Evolutionary conservation across 2,329 filamentous ascomycete species (phyloP).

Genomic region (Nannizziopsis barbatae): DNA sequence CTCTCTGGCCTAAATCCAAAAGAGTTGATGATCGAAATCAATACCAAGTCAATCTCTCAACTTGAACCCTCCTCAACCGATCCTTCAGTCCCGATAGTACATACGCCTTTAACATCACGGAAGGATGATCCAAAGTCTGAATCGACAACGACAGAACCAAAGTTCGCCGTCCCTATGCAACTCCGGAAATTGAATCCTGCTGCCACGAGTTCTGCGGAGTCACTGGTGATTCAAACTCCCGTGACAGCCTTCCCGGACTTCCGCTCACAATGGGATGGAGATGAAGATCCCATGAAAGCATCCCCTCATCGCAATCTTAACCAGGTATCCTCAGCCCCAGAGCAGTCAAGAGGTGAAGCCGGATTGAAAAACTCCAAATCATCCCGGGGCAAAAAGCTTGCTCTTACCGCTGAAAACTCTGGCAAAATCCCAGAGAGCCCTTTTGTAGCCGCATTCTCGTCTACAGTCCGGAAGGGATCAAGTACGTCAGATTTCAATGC

Average conservation of each 20-base stretch:
- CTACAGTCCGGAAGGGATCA: conserved; percentile 9
- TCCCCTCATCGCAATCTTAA: conserved; percentile 22
- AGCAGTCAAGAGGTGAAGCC: conserved; percentile 52
- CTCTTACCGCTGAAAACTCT: conserved; percentile 1
- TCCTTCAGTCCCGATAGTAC: conserved; percentile 19
- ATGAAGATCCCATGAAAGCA: conserved; percentile 23
- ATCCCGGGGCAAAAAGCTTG: neutral
- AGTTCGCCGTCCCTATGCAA: conserved; percentile 17
- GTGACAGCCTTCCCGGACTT: conserved; percentile 35
- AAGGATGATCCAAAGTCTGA: conserved; percentile 21
- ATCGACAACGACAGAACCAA: conserved; percentile 18
- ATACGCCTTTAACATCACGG: conserved; percentile 22
- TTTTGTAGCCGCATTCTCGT: conserved; percentile 4
- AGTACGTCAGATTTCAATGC: conserved; percentile 5
- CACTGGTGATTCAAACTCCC: conserved; percentile 30
- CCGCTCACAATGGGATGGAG: conserved; percentile 35
- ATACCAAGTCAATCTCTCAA: conserved; percentile 21
- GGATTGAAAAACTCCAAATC: conserved; percentile 41
- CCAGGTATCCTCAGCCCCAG: conserved; percentile 33
- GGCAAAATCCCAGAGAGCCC: conserved; percentile 5
- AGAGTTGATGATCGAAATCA: conserved; percentile 81
- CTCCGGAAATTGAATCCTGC: neutral
- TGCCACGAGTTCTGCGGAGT: conserved; percentile 26
- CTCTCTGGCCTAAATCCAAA: conserved; percentile 70
- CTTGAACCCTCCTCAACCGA: conserved; percentile 21